phyloP scores from a whole-genome alignment of 371 early-diverging fungal species.

The Phascolomyces articulosus region DNA sequence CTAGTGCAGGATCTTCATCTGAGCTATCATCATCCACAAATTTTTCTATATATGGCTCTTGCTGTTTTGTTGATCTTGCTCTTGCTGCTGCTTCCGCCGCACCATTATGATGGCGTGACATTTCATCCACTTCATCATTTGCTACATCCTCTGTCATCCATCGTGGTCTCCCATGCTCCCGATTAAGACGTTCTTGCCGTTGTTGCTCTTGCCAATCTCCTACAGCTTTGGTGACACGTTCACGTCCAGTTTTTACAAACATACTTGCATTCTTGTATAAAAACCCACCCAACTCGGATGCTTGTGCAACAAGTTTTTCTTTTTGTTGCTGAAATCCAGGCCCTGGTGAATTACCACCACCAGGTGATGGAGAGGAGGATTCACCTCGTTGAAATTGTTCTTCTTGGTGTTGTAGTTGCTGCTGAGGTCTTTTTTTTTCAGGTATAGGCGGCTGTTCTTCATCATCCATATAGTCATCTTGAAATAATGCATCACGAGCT shows the following conservation, averaged over 20 bases:
- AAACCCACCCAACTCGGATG: slow-evolving; percentile 72
- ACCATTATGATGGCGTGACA: not conserved
- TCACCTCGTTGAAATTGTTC: not conserved
- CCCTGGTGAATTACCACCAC: not conserved
- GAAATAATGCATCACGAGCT: slow-evolving; percentile 19
- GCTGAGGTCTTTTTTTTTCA: not conserved
- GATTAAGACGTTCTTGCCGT: slow-evolving; percentile 25
- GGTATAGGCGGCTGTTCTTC: not conserved
- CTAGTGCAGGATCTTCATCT: slow-evolving; percentile 28
- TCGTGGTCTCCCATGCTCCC: slow-evolving; percentile 34
- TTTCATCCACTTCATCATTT: slow-evolving; percentile 24
- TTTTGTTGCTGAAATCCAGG: slow-evolving; percentile 50
- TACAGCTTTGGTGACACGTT: slow-evolving; percentile 66
- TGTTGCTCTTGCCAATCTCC: slow-evolving; percentile 66
- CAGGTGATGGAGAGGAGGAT: slow-evolving; percentile 6
- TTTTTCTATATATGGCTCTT: slow-evolving; percentile 20
- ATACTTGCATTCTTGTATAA: slow-evolving; percentile 75
- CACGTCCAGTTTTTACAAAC: slow-evolving; percentile 69
- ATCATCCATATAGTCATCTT: slow-evolving; percentile 8
- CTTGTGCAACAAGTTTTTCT: slow-evolving; percentile 67
- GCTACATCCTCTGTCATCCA: slow-evolving; percentile 42
- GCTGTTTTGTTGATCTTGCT: not conserved
- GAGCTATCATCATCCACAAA: slow-evolving; percentile 34
- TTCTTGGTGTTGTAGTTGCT: not conserved
- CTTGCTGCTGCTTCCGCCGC: not conserved